These are phyloP conservation scores for Wallacemonas sp. DNA, from an alignment of 208 protist genomes.

Conservation along the genomic window DNA sequence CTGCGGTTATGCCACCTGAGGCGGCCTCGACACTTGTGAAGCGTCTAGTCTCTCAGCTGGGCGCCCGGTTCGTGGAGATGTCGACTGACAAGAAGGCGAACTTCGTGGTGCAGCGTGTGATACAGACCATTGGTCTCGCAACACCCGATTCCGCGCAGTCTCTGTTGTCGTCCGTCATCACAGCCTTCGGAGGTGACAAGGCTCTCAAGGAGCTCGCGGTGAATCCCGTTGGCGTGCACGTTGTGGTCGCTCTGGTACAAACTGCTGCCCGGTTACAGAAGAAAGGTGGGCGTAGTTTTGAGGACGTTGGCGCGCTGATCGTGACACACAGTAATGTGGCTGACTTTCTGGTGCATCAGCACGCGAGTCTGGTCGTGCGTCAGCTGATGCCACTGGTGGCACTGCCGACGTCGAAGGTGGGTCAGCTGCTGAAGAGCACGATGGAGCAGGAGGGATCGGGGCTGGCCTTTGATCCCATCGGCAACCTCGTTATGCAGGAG, in stretches of 20 bases:
- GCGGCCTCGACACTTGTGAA: slow-evolving; percentile 38
- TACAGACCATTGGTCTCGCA: slow-evolving; percentile 46
- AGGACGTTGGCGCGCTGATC: slow-evolving; percentile 52
- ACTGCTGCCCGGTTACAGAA: slow-evolving; percentile 33
- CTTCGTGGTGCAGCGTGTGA: slow-evolving; percentile 79
- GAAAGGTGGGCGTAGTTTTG: slow-evolving; percentile 25
- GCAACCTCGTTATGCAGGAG: slow-evolving; percentile 79
- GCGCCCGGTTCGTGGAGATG: slow-evolving; percentile 51
- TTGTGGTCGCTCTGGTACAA: slow-evolving; percentile 53
- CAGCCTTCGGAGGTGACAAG: slow-evolving; percentile 30
- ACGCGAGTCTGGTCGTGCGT: slow-evolving; percentile 77
- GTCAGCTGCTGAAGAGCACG: slow-evolving; percentile 46
- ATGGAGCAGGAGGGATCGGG: slow-evolving; percentile 52
- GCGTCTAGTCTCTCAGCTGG: slow-evolving; percentile 35
- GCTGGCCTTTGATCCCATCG: slow-evolving; percentile 68
- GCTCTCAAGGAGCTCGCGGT: slow-evolving; percentile 36
- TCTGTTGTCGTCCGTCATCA: slow-evolving; percentile 31
- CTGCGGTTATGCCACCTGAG: slow-evolving; percentile 16
- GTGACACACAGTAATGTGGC: slow-evolving; percentile 43
- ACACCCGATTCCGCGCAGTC: slow-evolving; percentile 19
- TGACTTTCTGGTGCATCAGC: slow-evolving; percentile 49
- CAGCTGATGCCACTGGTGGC: slow-evolving; percentile 71
- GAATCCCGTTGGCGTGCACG: slow-evolving; percentile 74
- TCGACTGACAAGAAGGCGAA: slow-evolving; percentile 66
- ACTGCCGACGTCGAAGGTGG: slow-evolving; percentile 55